These are phyloP conservation scores for Aspergillus biplanus DNA, from an alignment of 495 filamentous ascomycete species.

Conservation along the genomic window DNA sequence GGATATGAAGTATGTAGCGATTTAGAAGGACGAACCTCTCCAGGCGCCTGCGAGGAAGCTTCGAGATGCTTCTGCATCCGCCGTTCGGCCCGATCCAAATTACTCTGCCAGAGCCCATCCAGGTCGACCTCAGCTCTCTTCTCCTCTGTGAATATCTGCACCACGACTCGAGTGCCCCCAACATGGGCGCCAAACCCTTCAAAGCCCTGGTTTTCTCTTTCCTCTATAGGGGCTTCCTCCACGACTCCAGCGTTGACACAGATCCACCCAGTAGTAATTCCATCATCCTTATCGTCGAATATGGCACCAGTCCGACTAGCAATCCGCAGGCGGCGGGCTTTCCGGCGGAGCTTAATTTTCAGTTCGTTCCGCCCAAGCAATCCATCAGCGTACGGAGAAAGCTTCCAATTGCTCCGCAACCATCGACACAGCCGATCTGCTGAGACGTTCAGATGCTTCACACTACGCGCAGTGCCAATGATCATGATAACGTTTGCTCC, in stretches of 20 bases:
- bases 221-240: slow-evolving; percentile 48
- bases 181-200: slow-evolving; percentile 74
- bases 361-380: slow-evolving; percentile 87
- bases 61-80: slow-evolving; percentile 33
- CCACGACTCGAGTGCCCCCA: slow-evolving; percentile 68
- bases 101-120: slow-evolving; percentile 74
- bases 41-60: slow-evolving; percentile 22
- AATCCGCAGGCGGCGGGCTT: slow-evolving; percentile 76
- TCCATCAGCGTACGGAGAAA: slow-evolving; percentile 81
- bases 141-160: slow-evolving; percentile 88
- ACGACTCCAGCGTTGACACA: slow-evolving; percentile 86
- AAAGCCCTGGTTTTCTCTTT: slow-evolving; percentile 42
- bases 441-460: slow-evolving; percentile 91
- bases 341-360: slow-evolving; percentile 81
- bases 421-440: slow-evolving; percentile 87
- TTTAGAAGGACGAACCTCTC: slow-evolving; percentile 33
- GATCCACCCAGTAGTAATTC: slow-evolving; percentile 90
- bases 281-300: slow-evolving; percentile 67
- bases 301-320: slow-evolving; percentile 60
- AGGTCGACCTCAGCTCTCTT: slow-evolving; percentile 83
- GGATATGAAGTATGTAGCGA: slow-evolving; percentile 24
- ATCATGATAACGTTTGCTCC: slow-evolving; percentile 91
- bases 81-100: slow-evolving; percentile 47
- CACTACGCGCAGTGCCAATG: slow-evolving; percentile 87
- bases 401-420: slow-evolving; percentile 71